Conservation (phyloP, 192 early-diverging fungal genomes). For the Coemansia sp. region DNA sequence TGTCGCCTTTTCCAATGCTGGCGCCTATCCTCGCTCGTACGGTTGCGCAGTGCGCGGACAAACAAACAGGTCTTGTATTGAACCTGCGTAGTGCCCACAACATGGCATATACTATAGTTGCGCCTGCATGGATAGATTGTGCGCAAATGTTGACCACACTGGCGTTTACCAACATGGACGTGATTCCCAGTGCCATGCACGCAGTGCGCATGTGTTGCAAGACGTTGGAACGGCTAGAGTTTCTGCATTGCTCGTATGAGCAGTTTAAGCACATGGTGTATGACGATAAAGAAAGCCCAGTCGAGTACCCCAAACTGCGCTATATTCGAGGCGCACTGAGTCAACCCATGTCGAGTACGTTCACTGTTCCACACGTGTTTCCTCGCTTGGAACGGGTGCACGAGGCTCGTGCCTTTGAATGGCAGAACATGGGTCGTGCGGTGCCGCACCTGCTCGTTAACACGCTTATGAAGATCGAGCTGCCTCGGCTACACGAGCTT, state of each 20-base stretch:
- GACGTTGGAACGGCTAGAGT: conserved; percentile 2
- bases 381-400: conserved; percentile 17
- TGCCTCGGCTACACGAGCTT: conserved; percentile 11
- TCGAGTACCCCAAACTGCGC: conserved; percentile 9
- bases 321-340: conserved; percentile 18
- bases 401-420: conserved; percentile 3
- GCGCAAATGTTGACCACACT: neutral
- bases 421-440: conserved; percentile 16
- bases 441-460: conserved; percentile 25
- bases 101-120: neutral
- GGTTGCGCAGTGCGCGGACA: neutral
- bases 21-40: neutral
- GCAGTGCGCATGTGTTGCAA: neutral
- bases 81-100: neutral
- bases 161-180: conserved; percentile 14
- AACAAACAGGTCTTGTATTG: neutral
- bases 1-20: neutral
- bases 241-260: conserved; percentile 10
- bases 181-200: neutral
- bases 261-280: conserved; percentile 2
- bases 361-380: conserved; percentile 14
- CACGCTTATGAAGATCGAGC: conserved; percentile 1
- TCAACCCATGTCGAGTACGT: neutral
- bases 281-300: neutral
- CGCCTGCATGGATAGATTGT: conserved; percentile 7